phyloP scores from a whole-genome alignment of 495 filamentous ascomycete genomes.

The Stereocaulon alpinum region DNA sequence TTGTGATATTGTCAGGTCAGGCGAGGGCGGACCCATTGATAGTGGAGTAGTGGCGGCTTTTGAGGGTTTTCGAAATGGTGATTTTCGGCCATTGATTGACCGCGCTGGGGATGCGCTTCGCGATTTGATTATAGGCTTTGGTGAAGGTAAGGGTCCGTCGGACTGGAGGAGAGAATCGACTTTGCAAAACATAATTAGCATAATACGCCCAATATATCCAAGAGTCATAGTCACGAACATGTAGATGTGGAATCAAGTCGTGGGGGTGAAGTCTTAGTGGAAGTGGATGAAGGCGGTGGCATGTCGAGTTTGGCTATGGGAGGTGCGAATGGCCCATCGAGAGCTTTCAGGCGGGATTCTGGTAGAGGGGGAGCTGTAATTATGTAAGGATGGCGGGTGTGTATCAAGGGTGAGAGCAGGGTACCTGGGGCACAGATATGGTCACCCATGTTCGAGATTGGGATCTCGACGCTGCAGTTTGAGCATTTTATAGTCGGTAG shows the following conservation, averaged over 20 bases:
- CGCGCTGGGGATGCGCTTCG: constrained; percentile 47
- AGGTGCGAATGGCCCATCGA: constrained; percentile 14
- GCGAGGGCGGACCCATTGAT: constrained; percentile 33
- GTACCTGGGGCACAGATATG: constrained; percentile 53
- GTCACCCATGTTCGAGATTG: constrained; percentile 87
- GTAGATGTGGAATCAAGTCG: constrained; percentile 46
- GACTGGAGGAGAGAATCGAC: constrained; percentile 17
- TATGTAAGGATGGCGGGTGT: constrained; percentile 5
- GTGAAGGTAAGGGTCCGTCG: constrained; percentile 27
- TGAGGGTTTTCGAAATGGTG: constrained; percentile 31
- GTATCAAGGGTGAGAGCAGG: not conserved
- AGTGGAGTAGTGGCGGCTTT: constrained; percentile 40
- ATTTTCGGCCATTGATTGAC: constrained; percentile 30
- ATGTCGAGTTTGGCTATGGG: constrained; percentile 9
- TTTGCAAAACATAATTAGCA: constrained; percentile 4
- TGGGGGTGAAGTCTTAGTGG: constrained; percentile 29
- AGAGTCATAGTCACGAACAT: constrained; percentile 33
- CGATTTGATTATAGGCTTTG: constrained; percentile 47
- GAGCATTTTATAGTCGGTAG: constrained; percentile 96
- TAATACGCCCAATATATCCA: not conserved
- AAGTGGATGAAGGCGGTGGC: not conserved
- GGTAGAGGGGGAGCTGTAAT: constrained; percentile 18
- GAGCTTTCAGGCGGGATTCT: constrained; percentile 18
- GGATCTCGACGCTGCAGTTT: constrained; percentile 70
- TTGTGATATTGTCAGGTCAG: constrained; percentile 36